Evolutionary conservation across 2,329 filamentous ascomycete species (phyloP), one percentile per base, ranked within the genome.

Genomic region (Diaporthe citriasiana): DNA sequence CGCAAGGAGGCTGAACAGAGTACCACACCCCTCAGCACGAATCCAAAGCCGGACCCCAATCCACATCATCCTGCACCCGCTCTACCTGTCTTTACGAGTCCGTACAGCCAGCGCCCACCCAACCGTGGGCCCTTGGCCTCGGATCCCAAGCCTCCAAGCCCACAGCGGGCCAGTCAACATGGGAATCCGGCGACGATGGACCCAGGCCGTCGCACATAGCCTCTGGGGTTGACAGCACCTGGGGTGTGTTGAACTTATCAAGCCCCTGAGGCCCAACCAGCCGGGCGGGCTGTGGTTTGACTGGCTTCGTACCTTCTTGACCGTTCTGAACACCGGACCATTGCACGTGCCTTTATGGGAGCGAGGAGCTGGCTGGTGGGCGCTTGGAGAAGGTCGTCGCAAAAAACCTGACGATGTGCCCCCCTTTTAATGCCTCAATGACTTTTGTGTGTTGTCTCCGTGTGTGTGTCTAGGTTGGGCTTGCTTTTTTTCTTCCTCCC

Each of bases 341-440:
- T 25, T 4, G 9, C 33, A 35, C 4, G n/a, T 68, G 25, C 27
- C n/a, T 69, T 40, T 25, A 4, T 1, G 17, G 30, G 69, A 40
- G 45, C 33, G 25, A 30, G 9, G 22, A 60, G 56, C 13, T 47
- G 17, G 35, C 25, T 47, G 40, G 35, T 25, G 25, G 27, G 30
- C 57, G 57, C 38, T 27, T 12, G 25, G 38, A 38, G 17, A 27
- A 45, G 38, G n/a, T 45, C 25, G 57, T 12, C 17, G 17, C 38
- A 30, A 42, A 30, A 25, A 27, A 22, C 33, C n/a, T 40, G n/a
- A 33, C n/a, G 25, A 53, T 50, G 35, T 53, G 17, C 12, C 17
- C 33, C n/a, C 45, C 38, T n/a, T 59, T 45, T 71, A 53, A 63
- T 63, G 69, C 69, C 38, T 63, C 33, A 10, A 63, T 30, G 56